Evolutionary conservation across 805 yeast genomes (phyloP), one percentile per base, ranked within the genome.

Genomic region (Saccharomycopsis fodiens): DNA sequence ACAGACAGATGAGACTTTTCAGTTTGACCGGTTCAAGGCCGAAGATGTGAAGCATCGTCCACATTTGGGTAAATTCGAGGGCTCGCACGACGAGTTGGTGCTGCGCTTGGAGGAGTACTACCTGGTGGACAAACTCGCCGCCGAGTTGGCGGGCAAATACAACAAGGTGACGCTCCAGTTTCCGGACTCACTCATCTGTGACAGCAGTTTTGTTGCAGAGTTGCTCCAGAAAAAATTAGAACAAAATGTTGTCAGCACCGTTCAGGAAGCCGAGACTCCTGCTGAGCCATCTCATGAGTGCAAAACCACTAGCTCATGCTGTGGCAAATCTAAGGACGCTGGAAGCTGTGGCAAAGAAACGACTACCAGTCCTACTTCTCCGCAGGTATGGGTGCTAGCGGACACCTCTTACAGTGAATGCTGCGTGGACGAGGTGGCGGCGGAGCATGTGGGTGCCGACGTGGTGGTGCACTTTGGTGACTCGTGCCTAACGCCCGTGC

Each of bases 351-450:
- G 17, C 17, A 8, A 16, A 13, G 15, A 40, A 13, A 13, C 12
- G 45, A 15, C n/a, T 7, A 40, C 45, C 16, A 17, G 38, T 17
- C 17, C 17, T 15, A 16, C 20, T 23, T 21, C 42, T 21, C 34
- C 36, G 16, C 65, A 72, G 41, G 72, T 83, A 8, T 91, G 91
- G 85, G 76, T 91, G 15, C 65, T 93, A 31, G 98, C 97, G 0
- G 98, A 93, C 58, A 91, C 98, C 0, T 87, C 97, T 0, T 93
- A 93, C 57, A 85, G 96, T 23, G 72, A 96, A 1, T 93, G 98
- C 62, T 93, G 98, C 64, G 82, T 91, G 8, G 98, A 93, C 61
- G 97, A 89, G 58, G 94, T 91, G 22, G 97, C 98, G 0, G 95
- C 96, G 1, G 89, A 85, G 58, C 98, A 93, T 61, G 94, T 91